Evolutionary conservation across 129 eudicot species (phyloP), one percentile per base, ranked within the genome.

Genomic region (Arctium lappa): DNA sequence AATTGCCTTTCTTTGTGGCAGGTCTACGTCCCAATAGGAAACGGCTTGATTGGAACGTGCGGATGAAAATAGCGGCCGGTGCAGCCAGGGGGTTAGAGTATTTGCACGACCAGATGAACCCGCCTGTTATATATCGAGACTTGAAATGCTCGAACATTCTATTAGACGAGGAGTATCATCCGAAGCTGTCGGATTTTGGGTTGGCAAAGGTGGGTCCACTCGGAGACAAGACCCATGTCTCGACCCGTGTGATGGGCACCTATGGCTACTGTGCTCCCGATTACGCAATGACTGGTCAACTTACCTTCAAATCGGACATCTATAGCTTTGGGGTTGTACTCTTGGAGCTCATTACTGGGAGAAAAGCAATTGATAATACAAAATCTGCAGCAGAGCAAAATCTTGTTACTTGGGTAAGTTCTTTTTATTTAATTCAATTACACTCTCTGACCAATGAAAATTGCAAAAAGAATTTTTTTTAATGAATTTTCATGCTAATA

Each of bases 191-290:
- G 11, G 97, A 95, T 90, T 95, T 95, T 76, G 99, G 97, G 32
- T 79, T 95, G 85, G 99, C 99, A 63, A 93, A 93, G 84, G 94
- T 93, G 82, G 97, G 97, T 60, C 99, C 99, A 12, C 80, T 83
- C 6, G 99, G 99, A n/a, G 97, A 93, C 63, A 80, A 95, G 70
- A 95, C 99, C 50, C 99, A 95, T 88, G 99, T 93, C 44, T 95
- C 97, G 22, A 95, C 97, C 40, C 86, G 98, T 74, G 98, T 95
- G 84, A 95, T 92, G 98, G 98, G 98, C 75, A 95, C 98, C 4
- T 95, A 95, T 15, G 97, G 98, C 2, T 95, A 95, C 72, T 95
- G 98, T 87, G 98, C 98, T 48, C 98, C 97, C 12, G 97, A 95
- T 69, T 95, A 95, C 78, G 98, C 98, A 60, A 89, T 92, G 98